Conservation (phyloP, 495 filamentous ascomycete species). For the Xanthoparmelia taractica region DNA sequence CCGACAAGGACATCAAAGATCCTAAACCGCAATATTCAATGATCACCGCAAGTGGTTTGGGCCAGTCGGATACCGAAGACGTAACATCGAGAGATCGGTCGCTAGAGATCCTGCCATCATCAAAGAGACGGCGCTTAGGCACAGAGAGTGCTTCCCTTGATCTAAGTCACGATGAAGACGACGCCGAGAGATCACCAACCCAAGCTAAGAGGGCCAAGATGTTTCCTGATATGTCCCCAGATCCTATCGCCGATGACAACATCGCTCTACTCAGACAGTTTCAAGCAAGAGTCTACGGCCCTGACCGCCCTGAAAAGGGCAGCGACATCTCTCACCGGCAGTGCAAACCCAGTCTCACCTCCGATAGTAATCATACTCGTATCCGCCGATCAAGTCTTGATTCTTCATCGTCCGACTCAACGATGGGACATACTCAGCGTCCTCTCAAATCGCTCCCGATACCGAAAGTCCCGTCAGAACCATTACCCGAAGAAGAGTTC, state of each 20-base stretch:
- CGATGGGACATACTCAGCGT: background rate
- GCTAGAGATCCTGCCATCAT: background rate
- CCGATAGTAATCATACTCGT: background rate
- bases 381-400: background rate
- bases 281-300: conserved; percentile 1
- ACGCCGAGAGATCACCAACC: background rate
- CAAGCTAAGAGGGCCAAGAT: background rate
- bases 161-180: background rate
- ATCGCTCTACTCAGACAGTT: conserved; percentile 3
- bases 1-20: background rate
- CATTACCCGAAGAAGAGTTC: background rate
- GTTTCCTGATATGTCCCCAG: background rate
- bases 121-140: background rate
- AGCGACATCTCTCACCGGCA: background rate
- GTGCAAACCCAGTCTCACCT: background rate
- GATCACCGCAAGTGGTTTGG: conserved; percentile 19
- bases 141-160: background rate
- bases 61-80: conserved; percentile 6
- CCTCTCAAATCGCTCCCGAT: background rate
- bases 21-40: conserved; percentile 19
- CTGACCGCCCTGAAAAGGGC: background rate
- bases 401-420: conserved; percentile 8
- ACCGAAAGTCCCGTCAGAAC: background rate
- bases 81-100: background rate
- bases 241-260: conserved; percentile 1